Evolutionary conservation across 2,329 filamentous ascomycete species (phyloP).

Genomic region (Fusarium avenaceum): DNA sequence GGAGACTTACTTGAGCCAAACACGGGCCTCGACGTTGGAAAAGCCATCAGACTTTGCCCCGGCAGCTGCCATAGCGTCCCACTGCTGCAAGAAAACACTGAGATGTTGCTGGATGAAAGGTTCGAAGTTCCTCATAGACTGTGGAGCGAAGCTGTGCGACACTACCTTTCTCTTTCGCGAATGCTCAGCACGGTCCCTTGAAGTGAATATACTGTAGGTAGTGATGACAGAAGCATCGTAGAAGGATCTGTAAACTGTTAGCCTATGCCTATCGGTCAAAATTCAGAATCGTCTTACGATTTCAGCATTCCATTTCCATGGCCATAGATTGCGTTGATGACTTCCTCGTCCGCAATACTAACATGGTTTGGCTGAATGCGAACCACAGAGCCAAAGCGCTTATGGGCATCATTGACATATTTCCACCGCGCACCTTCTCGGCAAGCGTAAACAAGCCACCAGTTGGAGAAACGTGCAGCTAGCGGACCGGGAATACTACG

Average conservation of each 20-base stretch:
- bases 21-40: not conserved
- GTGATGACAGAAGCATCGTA: constrained; percentile 10
- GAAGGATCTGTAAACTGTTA: not conserved
- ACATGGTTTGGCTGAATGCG: constrained; percentile 18
- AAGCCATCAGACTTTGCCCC: not conserved
- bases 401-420: constrained; percentile 2
- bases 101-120: not conserved
- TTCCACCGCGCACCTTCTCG: not conserved
- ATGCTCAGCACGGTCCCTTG: constrained; percentile 12
- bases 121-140: not conserved
- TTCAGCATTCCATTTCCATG: constrained; percentile 13
- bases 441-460: constrained; percentile 6
- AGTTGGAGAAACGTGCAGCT: not conserved
- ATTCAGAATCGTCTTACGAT: not conserved
- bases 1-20: constrained; percentile 7
- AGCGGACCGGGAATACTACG: not conserved
- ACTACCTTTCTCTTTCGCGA: constrained; percentile 6
- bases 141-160: constrained; percentile 10
- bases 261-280: too few species aligned
- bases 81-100: not conserved
- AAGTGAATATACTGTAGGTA: constrained; percentile 8
- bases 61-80: not conserved
- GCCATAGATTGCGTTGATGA: constrained; percentile 4
- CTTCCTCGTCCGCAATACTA: not conserved
- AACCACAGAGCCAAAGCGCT: not conserved